These are phyloP conservation scores for Zymoseptoria passerinii DNA, from an alignment of 2,329 filamentous ascomycete species.

Conservation along the genomic window DNA sequence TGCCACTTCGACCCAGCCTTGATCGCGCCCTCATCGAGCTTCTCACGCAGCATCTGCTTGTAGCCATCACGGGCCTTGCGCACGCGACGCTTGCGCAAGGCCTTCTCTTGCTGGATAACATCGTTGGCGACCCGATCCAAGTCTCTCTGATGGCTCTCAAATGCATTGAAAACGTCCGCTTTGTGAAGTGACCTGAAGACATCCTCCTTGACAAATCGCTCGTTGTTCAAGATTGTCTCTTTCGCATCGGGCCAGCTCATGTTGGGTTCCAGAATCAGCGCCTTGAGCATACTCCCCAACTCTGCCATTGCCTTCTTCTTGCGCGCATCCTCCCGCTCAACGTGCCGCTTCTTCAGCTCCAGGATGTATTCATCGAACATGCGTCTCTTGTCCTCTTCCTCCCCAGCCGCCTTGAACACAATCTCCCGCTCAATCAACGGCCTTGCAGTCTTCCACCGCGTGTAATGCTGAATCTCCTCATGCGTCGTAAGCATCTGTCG, in stretches of 20 bases:
- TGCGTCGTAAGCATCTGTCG: constrained; percentile 92
- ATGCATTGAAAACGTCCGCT: constrained; percentile 83
- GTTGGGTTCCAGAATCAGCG: constrained; percentile 80
- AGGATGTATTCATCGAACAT: constrained; percentile 90
- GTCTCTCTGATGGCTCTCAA: constrained; percentile 90
- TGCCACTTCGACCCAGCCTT: constrained; percentile 88
- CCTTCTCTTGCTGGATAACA: constrained; percentile 78
- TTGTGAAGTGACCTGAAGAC: constrained; percentile 81
- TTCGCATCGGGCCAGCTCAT: constrained; percentile 92
- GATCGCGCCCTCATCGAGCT: constrained; percentile 69
- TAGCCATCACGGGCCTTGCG: constrained; percentile 81
- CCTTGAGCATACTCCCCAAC: constrained; percentile 66
- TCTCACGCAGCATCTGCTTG: constrained; percentile 62
- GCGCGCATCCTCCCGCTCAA: constrained; percentile 62
- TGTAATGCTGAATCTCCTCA: constrained; percentile 94
- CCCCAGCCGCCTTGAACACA: constrained; percentile 83
- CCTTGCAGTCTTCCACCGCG: constrained; percentile 90
- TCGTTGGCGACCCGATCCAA: constrained; percentile 90
- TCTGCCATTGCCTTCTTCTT: constrained; percentile 80
- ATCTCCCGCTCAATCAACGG: constrained; percentile 93
- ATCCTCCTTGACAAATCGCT: constrained; percentile 68
- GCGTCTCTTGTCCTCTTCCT: constrained; percentile 77
- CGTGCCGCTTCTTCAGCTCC: constrained; percentile 71
- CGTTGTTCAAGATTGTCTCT: constrained; percentile 66
- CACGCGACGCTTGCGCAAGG: constrained; percentile 68